Evolutionary conservation across 495 filamentous ascomycete genomes (phyloP).

Genomic region (Hypoxylon fuscum): DNA sequence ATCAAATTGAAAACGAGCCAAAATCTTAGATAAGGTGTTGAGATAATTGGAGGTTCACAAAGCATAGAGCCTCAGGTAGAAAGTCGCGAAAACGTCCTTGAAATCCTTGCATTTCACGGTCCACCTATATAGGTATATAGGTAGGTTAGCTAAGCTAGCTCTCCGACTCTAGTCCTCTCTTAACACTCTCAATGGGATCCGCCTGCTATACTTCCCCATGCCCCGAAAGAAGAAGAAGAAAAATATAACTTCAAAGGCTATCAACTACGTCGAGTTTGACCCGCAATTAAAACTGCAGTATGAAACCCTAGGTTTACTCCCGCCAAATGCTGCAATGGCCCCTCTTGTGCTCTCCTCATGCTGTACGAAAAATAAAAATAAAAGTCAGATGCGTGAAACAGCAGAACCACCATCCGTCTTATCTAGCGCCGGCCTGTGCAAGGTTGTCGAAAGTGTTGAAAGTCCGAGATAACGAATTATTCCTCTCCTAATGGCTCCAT

Average conservation of each 20-base stretch:
- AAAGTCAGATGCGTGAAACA: constrained; percentile 34
- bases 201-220: constrained; percentile 16
- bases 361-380: constrained; percentile 37
- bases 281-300: constrained; percentile 31
- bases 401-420: constrained; percentile 40
- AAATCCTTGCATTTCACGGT: constrained; percentile 20
- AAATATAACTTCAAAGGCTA: constrained; percentile 7
- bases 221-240: too few relatives aligned
- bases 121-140: constrained; percentile 39
- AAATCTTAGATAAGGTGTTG: constrained; percentile 3
- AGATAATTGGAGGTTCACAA: background rate
- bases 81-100: background rate
- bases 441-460: constrained; percentile 31
- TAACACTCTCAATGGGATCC: constrained; percentile 26
- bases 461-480: constrained; percentile 33
- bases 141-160: constrained; percentile 12
- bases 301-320: constrained; percentile 32
- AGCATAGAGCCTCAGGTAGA: constrained; percentile 1
- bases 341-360: constrained; percentile 32
- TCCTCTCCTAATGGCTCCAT: constrained; percentile 19
- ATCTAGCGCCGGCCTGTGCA: constrained; percentile 42
- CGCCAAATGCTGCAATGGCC: constrained; percentile 29
- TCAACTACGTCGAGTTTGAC: constrained; percentile 26
- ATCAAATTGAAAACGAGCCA: constrained; percentile 3
- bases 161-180: constrained; percentile 22